Conservation (phyloP, 176 grass and related monocot species). For the Carex littledalei region DNA sequence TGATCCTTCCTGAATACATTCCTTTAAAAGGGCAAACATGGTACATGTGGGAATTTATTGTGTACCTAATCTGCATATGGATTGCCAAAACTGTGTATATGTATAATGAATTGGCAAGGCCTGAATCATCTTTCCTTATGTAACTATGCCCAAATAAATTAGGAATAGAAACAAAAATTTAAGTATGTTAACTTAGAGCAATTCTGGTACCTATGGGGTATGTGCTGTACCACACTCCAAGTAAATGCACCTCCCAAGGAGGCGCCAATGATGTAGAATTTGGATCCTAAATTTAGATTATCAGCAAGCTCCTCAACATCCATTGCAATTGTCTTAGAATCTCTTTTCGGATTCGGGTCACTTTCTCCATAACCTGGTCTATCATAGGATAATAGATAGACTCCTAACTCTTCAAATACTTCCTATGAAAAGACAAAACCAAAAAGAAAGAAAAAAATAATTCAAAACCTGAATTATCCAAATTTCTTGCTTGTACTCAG, state of each 20-base stretch:
- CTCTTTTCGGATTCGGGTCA: constrained; percentile 42
- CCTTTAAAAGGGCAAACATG: neutral
- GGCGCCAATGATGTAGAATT: constrained; percentile 54
- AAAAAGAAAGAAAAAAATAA: neutral
- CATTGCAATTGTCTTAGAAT: constrained; percentile 40
- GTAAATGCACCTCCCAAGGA: constrained; percentile 71
- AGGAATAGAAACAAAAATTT: neutral
- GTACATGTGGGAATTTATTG: neutral
- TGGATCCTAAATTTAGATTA: constrained; percentile 49
- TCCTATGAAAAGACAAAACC: constrained; percentile 29
- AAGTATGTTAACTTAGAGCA: neutral
- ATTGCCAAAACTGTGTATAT: neutral
- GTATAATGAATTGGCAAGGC: neutral
- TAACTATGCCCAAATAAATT: neutral
- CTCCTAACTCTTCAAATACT: constrained; percentile 46
- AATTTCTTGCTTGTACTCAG: neutral
- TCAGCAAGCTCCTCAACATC: constrained; percentile 73
- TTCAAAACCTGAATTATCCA: neutral
- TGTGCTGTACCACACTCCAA: constrained; percentile 76
- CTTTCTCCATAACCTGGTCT: constrained; percentile 77
- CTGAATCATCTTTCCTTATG: neutral
- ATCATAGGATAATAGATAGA: constrained; percentile 67
- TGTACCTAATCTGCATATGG: neutral
- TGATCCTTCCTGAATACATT: neutral
- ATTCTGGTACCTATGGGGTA: constrained; percentile 44